Base-by-base conservation (phyloP, 78 protist genomes). In the Emiliania huxleyi region DNA sequence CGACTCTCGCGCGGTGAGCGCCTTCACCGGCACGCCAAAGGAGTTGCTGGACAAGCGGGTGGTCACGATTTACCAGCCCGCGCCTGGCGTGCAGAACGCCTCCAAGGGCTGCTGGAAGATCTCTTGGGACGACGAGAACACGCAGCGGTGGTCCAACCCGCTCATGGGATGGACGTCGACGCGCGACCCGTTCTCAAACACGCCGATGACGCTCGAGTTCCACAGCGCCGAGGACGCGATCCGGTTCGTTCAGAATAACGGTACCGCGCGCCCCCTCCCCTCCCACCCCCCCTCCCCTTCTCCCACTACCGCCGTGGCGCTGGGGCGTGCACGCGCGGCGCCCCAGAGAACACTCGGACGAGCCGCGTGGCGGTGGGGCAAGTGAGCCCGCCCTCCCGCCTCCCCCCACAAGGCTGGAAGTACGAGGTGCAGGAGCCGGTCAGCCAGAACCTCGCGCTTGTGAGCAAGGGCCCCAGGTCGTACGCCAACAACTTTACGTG, bases 141-240 rank as follows among this genome's bases (percentile, higher is more conserved):
- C 81, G 40, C 15, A 29, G 29, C 81, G 81, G 44, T 71, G 81
- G 81, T 33, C 81, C 2, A 71, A 71, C 42, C 81, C 81, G 81
- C 81, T 71, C 42, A 71, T 71, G 81, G 81, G 81, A 5, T 71
- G 81, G 81, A 71, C 81, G 33, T 71, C 81, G 33, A 71, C 81
- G 40, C 1, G 21, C 5, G 81, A 71, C 81, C 81, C 81, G 15
- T 40, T 5, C 42, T 35, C 43, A 8, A 71, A 71, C 81, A 71
- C 81, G 42, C 81, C 0, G 40, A 71, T 71, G 81, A 71, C 81
- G 0, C 81, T 71, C 4, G 81, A 71, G 42, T 71, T 71, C 42
- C 45, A 29, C 45, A 37, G 40, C 18, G 81, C 81, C 3, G 81
- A 71, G 81, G 81, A 71, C n/a, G 81, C 81, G 44, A 35, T 37